Evolutionary conservation across 805 yeast species (phyloP).

Genomic region (Metschnikowia santaceciliae): DNA sequence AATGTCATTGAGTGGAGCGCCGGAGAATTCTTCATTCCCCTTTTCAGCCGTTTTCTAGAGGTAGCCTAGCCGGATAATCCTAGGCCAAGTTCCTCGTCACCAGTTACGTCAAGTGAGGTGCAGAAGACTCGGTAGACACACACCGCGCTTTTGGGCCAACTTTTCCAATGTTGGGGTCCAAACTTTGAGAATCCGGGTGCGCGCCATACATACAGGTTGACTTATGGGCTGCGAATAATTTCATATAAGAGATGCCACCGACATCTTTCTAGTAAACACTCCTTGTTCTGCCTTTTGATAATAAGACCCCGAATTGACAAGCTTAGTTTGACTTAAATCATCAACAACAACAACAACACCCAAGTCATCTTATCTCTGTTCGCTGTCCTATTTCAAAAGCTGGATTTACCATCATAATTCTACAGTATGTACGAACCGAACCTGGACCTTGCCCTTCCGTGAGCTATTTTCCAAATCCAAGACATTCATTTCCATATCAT

Average conservation of each 20-base stretch:
- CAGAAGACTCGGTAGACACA: conserved; percentile 14
- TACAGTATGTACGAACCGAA: conserved; percentile 9
- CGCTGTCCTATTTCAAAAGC: conserved; percentile 5
- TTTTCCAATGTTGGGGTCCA: conserved; percentile 19
- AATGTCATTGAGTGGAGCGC: too few species aligned
- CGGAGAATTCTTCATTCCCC: background rate
- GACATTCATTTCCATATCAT: background rate
- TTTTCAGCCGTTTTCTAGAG: background rate
- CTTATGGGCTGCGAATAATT: conserved; percentile 9
- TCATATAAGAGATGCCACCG: conserved; percentile 12
- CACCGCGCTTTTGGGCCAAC: conserved; percentile 19
- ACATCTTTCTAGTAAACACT: background rate
- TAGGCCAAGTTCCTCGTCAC: background rate
- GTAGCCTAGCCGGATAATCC: background rate
- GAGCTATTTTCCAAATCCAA: background rate
- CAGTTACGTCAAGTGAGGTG: conserved; percentile 17
- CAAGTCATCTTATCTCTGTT: background rate
- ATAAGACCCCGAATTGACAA: background rate
- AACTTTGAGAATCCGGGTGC: conserved; percentile 7
- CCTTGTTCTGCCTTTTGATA: conserved; percentile 5
- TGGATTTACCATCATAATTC: conserved; percentile 4
- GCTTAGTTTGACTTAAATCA: conserved; percentile 1
- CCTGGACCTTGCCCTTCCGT: background rate
- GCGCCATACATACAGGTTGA: conserved; percentile 8
- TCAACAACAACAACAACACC: conserved; percentile 15